Base-by-base conservation (phyloP, 352 stramenopile genomes). In the Hyaloperonospora arabidopsidis region DNA sequence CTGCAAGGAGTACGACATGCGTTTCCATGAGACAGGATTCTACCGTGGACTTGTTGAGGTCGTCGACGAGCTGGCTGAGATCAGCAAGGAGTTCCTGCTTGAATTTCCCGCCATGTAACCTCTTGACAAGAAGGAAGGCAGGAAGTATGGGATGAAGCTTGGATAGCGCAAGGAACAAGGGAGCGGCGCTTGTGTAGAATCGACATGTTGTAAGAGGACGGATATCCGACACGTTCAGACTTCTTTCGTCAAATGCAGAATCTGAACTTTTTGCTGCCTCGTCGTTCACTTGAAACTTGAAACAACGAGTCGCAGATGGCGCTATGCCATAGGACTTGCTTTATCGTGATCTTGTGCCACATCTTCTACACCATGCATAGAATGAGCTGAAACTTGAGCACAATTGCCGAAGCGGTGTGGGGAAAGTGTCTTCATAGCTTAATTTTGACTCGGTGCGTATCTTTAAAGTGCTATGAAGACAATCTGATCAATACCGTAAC, bases 81-180 rank as follows among this genome's bases (percentile, higher is more conserved):
- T 98, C 45, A 96, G 87, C 32, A 80, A 91, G 60, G 87, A 98
- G 59, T 98, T 98, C 61, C 68, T 98, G 52, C 83, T 85, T 50
- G 93, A 98, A 49, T 98, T 98, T 69, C 96, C 96, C 22, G 96
- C 95, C 48, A 99, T 99, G 95, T 99, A 97, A 97, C 51, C 41
- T 21, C 39, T 14, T 21, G 47, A 47, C 34, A 17, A 8, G 25
- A 32, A 4, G 25, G 25, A 8, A 4, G 8, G 8, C 25, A 10
- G 25, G 25, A 8, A 32, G 25, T 8, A 8, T 10, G 25, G 25
- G 8, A 32, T 8, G 25, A 32, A 32, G 25, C 25, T 4, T 32
- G 4, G 25, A 10, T 8, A 32, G 4, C 25, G 25, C 25, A 45
- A 47, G 41, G 12, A 5, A 18, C n/a, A 52, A 25, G 34, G 46